Percentiles rank a stretch among this genome's conserved stretches.
phyloP scores from a whole-genome alignment of 192 early-diverging fungal species.

The Gigaspora rosea region DNA sequence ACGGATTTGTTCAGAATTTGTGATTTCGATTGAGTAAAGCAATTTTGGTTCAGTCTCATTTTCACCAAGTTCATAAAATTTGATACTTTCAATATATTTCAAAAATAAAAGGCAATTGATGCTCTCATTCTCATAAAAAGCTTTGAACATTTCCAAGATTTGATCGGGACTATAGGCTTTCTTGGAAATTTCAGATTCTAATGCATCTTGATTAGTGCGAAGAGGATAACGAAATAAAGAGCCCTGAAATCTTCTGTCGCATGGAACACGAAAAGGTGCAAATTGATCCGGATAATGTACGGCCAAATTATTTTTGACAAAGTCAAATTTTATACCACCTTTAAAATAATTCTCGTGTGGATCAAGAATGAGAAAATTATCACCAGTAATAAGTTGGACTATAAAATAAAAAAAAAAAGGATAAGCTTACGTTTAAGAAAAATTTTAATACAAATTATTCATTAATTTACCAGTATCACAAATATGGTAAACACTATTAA shows the following conservation, averaged over 20 bases:
- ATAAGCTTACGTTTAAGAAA: background rate
- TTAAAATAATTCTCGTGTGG: constrained; percentile 37
- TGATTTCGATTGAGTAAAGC: constrained; percentile 36
- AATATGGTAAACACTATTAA: constrained; percentile 38
- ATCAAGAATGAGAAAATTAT: constrained; percentile 38
- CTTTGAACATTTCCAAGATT: constrained; percentile 37
- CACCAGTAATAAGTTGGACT: constrained; percentile 32
- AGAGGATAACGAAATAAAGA: constrained; percentile 45
- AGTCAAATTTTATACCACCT: constrained; percentile 32
- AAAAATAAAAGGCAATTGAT: constrained; percentile 39
- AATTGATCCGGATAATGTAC: constrained; percentile 34
- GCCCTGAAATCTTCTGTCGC: constrained; percentile 32
- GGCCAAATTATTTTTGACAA: constrained; percentile 5
- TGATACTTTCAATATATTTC: constrained; percentile 38
- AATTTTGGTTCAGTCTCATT: background rate
- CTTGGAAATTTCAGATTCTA: constrained; percentile 31
- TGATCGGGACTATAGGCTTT: constrained; percentile 28
- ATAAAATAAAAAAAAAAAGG: constrained; percentile 19
- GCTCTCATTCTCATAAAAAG: constrained; percentile 33
- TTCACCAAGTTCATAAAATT: constrained; percentile 38
- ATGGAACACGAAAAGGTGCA: constrained; percentile 21
- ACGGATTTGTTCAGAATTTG: constrained; percentile 33
- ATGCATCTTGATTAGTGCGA: constrained; percentile 37
- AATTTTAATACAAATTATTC: too few species aligned
- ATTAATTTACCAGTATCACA: constrained; percentile 28